Base-by-base conservation (phyloP, 1,139 yeast species). In the Yamadazyma dushanensis region DNA sequence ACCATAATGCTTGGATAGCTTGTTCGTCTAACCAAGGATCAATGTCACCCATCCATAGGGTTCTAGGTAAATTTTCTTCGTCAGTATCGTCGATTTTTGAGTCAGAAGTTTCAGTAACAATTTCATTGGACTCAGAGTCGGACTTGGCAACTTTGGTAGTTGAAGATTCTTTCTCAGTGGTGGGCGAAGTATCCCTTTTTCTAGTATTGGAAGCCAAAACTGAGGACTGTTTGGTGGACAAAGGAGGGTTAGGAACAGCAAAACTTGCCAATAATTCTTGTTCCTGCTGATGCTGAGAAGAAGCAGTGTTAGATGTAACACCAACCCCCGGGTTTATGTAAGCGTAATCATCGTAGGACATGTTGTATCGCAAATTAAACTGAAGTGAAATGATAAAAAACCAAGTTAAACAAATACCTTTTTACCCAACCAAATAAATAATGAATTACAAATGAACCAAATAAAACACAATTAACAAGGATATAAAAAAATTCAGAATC, bases 1-100 rank as follows among this genome's bases (percentile, higher is more conserved):
- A 66, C 90, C 90, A 83, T 31, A 83, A 69, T 41, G 71, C 72
- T 29, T 67, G 69, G 29, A 83, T 75, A 1, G 74, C 73, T 16
- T 60, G 56, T 52, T 83, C 90, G 47, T 80, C 85, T 61, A 85
- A 73, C 73, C 80, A 75, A 13, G 85, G 86, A 51, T 83, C 90
- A 45, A 83, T 63, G 51, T 83, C 92, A 15, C 92, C 92, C 92
- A 83, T 83, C 87, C 87, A 80, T 34, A 78, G 53, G 2, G 84
- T 78, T 39, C 79, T 61, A 10, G 43, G 43, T 10, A 74, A 67
- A 22, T 50, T 57, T 10, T 28, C 38, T 11, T 31, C 40, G 3
- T 18, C 31, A 9, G 18, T 10, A 16, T 26, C 31, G 15, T 18
- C 9, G 29, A 14, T 8, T 10, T 10, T 11, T 24, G 26, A 16